A percentile compares a stretch with the other conserved stretches of the same genome.
phyloP scores from a whole-genome alignment of 1,284 basidiomycete species.

The Apiotrichum montevideense region DNA sequence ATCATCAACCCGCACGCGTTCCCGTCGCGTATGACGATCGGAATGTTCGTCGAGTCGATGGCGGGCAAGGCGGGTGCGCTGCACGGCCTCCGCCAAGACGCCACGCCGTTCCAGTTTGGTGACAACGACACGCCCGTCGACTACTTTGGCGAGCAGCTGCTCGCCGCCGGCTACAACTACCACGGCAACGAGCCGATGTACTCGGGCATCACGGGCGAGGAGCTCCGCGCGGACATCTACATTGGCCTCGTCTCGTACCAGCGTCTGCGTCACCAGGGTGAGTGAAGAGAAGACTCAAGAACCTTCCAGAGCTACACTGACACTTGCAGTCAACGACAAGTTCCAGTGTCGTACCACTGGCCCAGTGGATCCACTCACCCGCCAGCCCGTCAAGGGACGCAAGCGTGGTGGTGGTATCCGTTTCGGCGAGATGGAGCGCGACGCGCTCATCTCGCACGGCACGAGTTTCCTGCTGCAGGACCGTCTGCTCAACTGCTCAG shows the following conservation, averaged over 20 bases:
- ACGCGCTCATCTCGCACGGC: slow-evolving; percentile 96
- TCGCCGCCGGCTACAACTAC: slow-evolving; percentile 94
- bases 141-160: slow-evolving; percentile 94
- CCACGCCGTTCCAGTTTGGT: slow-evolving; percentile 90
- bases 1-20: slow-evolving; percentile 99
- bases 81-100: slow-evolving; percentile 97
- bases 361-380: slow-evolving; percentile 88
- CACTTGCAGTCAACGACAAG: slow-evolving; percentile 78
- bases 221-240: slow-evolving; percentile 98
- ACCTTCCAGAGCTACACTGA: background rate
- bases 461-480: slow-evolving; percentile 98
- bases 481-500: slow-evolving; percentile 98
- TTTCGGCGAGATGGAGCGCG: slow-evolving; percentile 99
- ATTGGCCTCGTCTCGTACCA: slow-evolving; percentile 98
- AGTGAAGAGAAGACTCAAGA: background rate
- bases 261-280: background rate
- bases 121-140: slow-evolving; percentile 93
- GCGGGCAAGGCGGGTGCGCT: slow-evolving; percentile 97
- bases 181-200: slow-evolving; percentile 99
- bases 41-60: slow-evolving; percentile 99
- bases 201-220: slow-evolving; percentile 96
- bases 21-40: slow-evolving; percentile 99
- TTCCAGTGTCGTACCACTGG: slow-evolving; percentile 99
- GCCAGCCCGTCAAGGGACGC: slow-evolving; percentile 97
- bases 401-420: slow-evolving; percentile 98